Evolutionary conservation across 306 rosid species (phyloP).

Genomic region (Biancaea sappan): DNA sequence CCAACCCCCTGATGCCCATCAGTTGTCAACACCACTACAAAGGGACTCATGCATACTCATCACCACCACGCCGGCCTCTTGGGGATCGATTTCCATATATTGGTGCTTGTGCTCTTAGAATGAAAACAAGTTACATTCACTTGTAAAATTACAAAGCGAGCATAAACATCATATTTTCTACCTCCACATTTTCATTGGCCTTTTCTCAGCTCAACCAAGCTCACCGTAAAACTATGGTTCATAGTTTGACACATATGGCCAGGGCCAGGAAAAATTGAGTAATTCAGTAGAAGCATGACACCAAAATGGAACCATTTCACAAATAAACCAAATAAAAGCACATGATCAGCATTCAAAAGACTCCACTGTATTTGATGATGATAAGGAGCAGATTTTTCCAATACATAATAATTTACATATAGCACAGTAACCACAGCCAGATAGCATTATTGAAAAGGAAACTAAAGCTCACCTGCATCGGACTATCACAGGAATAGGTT

Average conservation of each 20-base stretch:
- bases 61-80: not conserved
- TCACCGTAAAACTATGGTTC: not conserved
- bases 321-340: not conserved
- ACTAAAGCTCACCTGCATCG: constrained; percentile 69
- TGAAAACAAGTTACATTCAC: not conserved
- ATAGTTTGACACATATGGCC: not conserved
- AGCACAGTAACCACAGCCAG: constrained; percentile 8
- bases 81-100: not conserved
- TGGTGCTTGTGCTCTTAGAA: not conserved
- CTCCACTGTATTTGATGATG: not conserved
- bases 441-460: not conserved
- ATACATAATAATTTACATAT: not conserved
- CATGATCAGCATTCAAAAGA: not conserved
- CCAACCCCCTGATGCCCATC: no score
- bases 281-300: not conserved
- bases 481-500: constrained; percentile 75
- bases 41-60: not conserved
- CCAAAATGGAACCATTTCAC: not conserved
- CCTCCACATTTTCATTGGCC: not conserved
- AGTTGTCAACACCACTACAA: not conserved
- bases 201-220: not conserved
- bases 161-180: not conserved
- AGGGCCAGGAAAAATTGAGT: constrained; percentile 3
- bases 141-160: not conserved
- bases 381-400: constrained; percentile 4